Conservation (phyloP, 495 filamentous ascomycete species). For the Mytilinidion resinicola region DNA sequence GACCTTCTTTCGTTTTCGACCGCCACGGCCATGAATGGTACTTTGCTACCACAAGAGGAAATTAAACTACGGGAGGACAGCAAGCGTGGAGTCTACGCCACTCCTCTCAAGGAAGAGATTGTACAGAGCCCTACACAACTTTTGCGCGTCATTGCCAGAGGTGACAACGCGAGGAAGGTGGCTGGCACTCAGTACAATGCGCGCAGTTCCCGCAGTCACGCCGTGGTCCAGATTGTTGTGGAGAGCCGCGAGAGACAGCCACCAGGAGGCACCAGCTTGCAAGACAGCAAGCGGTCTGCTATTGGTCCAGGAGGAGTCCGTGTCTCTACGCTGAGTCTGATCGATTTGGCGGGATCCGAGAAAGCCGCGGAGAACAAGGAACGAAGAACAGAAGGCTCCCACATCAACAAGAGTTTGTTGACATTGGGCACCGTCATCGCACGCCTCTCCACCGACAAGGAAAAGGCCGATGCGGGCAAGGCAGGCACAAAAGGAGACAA, state of each 20-base stretch:
- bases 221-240: conserved; percentile 97
- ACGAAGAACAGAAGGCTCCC: conserved; percentile 85
- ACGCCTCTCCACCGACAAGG: conserved; percentile 74
- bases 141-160: conserved; percentile 87
- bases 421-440: conserved; percentile 95
- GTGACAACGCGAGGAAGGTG: conserved; percentile 82
- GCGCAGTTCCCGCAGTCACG: conserved; percentile 93
- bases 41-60: conserved; percentile 64
- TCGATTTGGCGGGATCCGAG: conserved; percentile 94
- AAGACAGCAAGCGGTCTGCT: conserved; percentile 68
- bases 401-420: conserved; percentile 96
- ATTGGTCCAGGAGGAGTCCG: conserved; percentile 84
- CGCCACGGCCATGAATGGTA: conserved; percentile 33
- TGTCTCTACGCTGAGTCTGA: conserved; percentile 89
- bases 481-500: conserved; percentile 61
- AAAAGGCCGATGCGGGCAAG: conserved; percentile 59
- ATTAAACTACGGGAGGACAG: conserved; percentile 95
- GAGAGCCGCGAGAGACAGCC: conserved; percentile 84
- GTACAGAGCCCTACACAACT: conserved; percentile 96
- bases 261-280: conserved; percentile 27
- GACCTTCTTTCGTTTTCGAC: conserved; percentile 76
- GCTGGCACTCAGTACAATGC: conserved; percentile 95
- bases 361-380: conserved; percentile 94
- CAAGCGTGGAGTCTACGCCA: conserved; percentile 94
- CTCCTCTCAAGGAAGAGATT: conserved; percentile 94